A percentile compares a stretch with the other conserved stretches of the same genome.
Evolutionary conservation across 1,284 basidiomycete species (phyloP).

Genomic region (Singerocomus inundabilis): DNA sequence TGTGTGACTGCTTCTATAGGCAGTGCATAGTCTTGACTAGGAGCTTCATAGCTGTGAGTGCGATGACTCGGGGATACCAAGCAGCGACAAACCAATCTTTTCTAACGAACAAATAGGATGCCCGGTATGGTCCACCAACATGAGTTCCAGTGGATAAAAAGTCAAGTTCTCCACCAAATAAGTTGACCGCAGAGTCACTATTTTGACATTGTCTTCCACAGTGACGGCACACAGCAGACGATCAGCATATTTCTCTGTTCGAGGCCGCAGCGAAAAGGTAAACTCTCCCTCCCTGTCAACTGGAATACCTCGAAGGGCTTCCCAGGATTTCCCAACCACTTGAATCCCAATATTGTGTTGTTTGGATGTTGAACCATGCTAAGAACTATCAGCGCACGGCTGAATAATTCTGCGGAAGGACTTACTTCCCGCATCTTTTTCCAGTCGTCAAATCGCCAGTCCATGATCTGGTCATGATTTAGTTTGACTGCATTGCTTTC

Average conservation of each 20-base stretch:
- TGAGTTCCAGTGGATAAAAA: conserved; percentile 90
- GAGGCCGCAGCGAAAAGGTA: conserved; percentile 83
- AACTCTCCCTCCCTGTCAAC: conserved; percentile 96
- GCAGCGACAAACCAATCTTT: conserved; percentile 67
- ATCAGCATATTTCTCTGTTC: conserved; percentile 72
- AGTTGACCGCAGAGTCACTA: conserved; percentile 93
- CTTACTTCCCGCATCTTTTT: conserved; percentile 88
- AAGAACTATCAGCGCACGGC: conserved; percentile 11
- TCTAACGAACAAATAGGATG: conserved; percentile 80
- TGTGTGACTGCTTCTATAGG: conserved; percentile 91
- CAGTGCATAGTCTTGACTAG: conserved; percentile 87
- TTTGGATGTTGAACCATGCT: conserved; percentile 80
- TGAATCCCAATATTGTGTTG: conserved; percentile 85
- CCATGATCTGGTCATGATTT: conserved; percentile 74
- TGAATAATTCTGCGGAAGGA: neutral
- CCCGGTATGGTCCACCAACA: conserved; percentile 83
- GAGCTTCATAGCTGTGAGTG: conserved; percentile 42
- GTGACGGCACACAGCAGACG: conserved; percentile 90
- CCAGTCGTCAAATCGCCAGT: conserved; percentile 99
- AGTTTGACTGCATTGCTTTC: conserved; percentile 54
- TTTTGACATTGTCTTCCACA: conserved; percentile 91
- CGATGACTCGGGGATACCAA: neutral
- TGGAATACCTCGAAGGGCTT: conserved; percentile 83
- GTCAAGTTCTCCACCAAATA: conserved; percentile 94
- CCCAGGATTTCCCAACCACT: conserved; percentile 89